Base-by-base conservation (phyloP, 1,139 yeast genomes). In the Geotrichum aggregatum region DNA sequence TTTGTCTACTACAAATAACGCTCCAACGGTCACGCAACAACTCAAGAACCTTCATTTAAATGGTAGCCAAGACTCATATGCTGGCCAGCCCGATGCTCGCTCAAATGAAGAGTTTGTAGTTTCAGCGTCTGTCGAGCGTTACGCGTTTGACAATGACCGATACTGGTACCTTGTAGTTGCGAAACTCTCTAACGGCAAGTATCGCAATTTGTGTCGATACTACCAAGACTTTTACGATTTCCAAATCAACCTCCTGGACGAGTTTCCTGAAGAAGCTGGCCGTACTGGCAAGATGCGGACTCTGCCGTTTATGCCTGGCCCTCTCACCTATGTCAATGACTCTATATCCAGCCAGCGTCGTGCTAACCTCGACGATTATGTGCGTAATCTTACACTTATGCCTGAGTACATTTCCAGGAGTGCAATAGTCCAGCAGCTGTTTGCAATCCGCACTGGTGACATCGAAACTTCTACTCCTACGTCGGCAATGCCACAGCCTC, bases 171-270 rank as follows among this genome's bases (percentile, higher is more conserved):
- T 87, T 55, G 80, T 92, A 2, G 76, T 79, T 38, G 89, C 87
- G 35, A 77, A 79, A 54, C 71, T 89, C 59, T 77, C 83, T 33
- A 83, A 83, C 64, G 95, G 95, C 8, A 76, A 78, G 54, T 70
- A 71, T 36, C 77, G 97, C 56, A 79, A 82, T 56, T 73, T 94
- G 58, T 89, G 94, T 68, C 79, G 98, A 58, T 91, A 80, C 70
- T 94, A 94, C 69, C 97, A 92, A 67, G 98, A 94, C 71, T 94
- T 94, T 66, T 92, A 91, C 68, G 96, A 92, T 69, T 79, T 91
- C 65, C 98, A 94, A 68, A 92, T 91, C 50, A 81, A 78, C 58
- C 73, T 94, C 49, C 75, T 92, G 52, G 95, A 87, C 63, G 76
- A 84, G 44, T 94, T 87, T 73, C 98, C 98, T 2, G 82, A 76